phyloP scores from a whole-genome alignment of 495 filamentous ascomycete species.

The Letharia columbiana region DNA sequence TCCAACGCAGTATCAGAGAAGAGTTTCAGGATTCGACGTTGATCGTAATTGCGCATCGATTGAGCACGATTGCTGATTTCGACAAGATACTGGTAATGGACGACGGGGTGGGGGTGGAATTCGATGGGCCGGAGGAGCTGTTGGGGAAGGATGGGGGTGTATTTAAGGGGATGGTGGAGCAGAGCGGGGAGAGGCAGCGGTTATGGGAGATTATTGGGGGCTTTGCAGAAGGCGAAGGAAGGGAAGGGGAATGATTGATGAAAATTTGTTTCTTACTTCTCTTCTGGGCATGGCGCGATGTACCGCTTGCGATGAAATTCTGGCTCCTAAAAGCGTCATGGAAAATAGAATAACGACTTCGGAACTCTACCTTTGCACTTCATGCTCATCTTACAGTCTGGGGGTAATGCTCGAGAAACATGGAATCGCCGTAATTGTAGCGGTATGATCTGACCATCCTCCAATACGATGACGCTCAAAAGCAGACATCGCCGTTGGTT shows the following conservation, averaged over 20 bases:
- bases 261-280: neutral
- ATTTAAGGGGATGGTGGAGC: slow-evolving; percentile 65
- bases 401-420: too few species aligned
- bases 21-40: slow-evolving; percentile 72
- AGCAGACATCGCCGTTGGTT: too few species aligned
- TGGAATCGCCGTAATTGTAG: too few species aligned
- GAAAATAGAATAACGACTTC: neutral
- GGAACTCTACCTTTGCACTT: too few species aligned
- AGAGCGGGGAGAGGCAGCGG: slow-evolving; percentile 61
- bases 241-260: neutral
- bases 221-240: slow-evolving; percentile 9
- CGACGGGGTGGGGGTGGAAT: slow-evolving; percentile 66
- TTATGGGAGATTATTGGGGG: slow-evolving; percentile 46
- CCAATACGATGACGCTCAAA: too few species aligned
- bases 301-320: neutral
- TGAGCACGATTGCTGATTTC: slow-evolving; percentile 81
- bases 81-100: slow-evolving; percentile 77
- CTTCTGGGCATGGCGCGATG: neutral
- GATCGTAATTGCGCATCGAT: slow-evolving; percentile 79
- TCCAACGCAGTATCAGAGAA: slow-evolving; percentile 72
- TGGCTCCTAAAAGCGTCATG: neutral
- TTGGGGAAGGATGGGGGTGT: slow-evolving; percentile 49
- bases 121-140: slow-evolving; percentile 59
- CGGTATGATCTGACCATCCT: too few species aligned
- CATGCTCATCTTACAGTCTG: too few species aligned